A percentile compares a stretch with the other conserved stretches of the same genome.
Evolutionary conservation across 2,329 filamentous ascomycete species (phyloP).

Genomic region (Botrytis sinoallii): DNA sequence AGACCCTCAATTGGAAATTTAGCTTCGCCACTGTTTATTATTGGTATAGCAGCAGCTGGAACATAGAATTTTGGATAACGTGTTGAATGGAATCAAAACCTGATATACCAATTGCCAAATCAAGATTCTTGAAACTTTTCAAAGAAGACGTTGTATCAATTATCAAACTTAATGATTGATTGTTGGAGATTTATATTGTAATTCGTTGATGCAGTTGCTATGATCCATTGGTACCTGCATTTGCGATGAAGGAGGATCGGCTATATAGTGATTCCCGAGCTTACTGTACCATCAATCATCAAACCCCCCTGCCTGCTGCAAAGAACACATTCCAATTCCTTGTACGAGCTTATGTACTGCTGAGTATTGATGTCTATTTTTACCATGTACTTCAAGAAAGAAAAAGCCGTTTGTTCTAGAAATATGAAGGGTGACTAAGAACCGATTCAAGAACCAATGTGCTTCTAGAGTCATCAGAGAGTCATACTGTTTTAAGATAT

Average conservation of each 20-base stretch:
- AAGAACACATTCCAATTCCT: neutral
- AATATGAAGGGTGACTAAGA: neutral
- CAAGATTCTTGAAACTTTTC: constrained; percentile 8
- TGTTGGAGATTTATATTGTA: neutral
- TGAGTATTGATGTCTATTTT: constrained; percentile 4
- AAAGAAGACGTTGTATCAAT: neutral
- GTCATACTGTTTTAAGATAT: neutral
- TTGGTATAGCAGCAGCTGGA: neutral
- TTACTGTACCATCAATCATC: constrained; percentile 9
- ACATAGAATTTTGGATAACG: neutral
- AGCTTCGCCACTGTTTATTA: constrained; percentile 12
- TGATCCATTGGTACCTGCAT: constrained; percentile 14
- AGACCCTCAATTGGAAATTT: constrained; percentile 4
- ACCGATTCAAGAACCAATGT: neutral
- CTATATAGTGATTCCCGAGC: constrained; percentile 8
- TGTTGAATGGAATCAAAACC: neutral
- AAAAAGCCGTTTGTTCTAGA: neutral
- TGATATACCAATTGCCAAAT: neutral
- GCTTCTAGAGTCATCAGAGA: neutral
- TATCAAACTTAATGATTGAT: neutral
- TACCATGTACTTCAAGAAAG: neutral
- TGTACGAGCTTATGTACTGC: constrained; percentile 4
- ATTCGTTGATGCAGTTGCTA: neutral
- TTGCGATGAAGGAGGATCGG: constrained; percentile 14
- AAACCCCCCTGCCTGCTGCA: neutral